Conservation (phyloP, 805 yeast genomes). For the Candida corydali region DNA sequence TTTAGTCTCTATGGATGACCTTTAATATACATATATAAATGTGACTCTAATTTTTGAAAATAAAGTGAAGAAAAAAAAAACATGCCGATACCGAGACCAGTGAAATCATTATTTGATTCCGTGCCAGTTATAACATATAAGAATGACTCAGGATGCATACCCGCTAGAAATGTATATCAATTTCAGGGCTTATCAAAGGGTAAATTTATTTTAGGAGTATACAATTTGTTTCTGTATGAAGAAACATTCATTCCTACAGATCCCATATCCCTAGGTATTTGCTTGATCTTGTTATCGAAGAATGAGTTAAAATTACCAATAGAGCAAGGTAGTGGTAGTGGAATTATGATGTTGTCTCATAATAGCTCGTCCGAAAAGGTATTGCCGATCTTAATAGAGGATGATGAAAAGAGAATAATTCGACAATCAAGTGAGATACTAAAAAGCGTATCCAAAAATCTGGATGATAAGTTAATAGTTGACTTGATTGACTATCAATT, state of each 20-base stretch:
- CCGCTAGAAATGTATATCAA: constrained; percentile 15
- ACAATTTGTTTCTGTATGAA: constrained; percentile 32
- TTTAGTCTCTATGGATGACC: constrained; percentile 40
- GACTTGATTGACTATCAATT: constrained; percentile 37
- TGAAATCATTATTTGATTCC: constrained; percentile 43
- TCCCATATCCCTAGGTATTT: constrained; percentile 49
- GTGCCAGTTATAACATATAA: constrained; percentile 49
- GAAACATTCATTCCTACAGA: constrained; percentile 48
- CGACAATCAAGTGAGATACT: constrained; percentile 12
- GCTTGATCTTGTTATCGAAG: constrained; percentile 44
- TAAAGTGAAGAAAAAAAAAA: background rate
- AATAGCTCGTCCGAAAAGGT: constrained; percentile 46
- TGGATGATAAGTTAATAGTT: constrained; percentile 23
- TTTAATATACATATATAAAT: constrained; percentile 14
- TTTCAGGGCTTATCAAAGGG: constrained; percentile 11
- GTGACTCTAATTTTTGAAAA: background rate
- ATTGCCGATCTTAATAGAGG: constrained; percentile 57
- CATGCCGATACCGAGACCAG: constrained; percentile 32
- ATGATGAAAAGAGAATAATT: constrained; percentile 30
- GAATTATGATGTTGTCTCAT: constrained; percentile 43
- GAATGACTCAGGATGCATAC: constrained; percentile 14
- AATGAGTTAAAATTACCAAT: constrained; percentile 42
- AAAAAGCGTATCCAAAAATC: constrained; percentile 6
- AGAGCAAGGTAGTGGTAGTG: constrained; percentile 10
- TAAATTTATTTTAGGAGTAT: constrained; percentile 53